Evolutionary conservation across 2,329 filamentous ascomycete genomes (phyloP), one percentile per base, ranked within the genome.

Genomic region (Fusarium albosuccineum): DNA sequence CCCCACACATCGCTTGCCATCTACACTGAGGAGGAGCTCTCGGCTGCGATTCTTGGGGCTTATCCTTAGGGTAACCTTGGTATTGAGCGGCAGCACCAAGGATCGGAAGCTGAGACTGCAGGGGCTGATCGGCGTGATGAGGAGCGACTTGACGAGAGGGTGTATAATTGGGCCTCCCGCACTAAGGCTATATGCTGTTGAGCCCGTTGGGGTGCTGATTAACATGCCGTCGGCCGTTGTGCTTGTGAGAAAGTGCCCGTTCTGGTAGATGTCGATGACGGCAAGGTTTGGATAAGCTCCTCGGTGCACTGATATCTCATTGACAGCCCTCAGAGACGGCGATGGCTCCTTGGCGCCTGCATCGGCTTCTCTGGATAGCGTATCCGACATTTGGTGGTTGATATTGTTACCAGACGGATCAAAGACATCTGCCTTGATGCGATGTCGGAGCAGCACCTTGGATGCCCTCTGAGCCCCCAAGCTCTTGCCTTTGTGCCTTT

Each of bases 171-270:
- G 92, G 1, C 96, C 96, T 4, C 96, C 96, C 3, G 91, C 92
- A 68, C 92, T 96, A n/a, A 99, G 85, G 61, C 92, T 96, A 82
- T 99, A 99, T 1, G 96, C 96, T 1, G 96, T 99, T 40, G 92
- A 97, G 3, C 96, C 96, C 0, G 96, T 99, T 0, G 96, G 96
- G 0, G 95, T 97, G 66, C 92, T 94, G 60, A 98, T 89, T 44
- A 98, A 91, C 78, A 99, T 97, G 51, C 96, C 96, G 77, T 99
- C 96, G 1, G 94, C 95, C 11, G 97, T 94, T 1, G 93, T 95
- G 77, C 97, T 94, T 2, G 96, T 99, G 45, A 99, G 83, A 73
- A 96, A 97, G 56, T 93, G 89, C 34, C 92, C 91, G 72, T 94
- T 94, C 62, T 98, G 91, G 73, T 90, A 96, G 42, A 99, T 92